Evolutionary conservation across 1,284 basidiomycete genomes (phyloP).

Genomic region (Tylopilus sp.): DNA sequence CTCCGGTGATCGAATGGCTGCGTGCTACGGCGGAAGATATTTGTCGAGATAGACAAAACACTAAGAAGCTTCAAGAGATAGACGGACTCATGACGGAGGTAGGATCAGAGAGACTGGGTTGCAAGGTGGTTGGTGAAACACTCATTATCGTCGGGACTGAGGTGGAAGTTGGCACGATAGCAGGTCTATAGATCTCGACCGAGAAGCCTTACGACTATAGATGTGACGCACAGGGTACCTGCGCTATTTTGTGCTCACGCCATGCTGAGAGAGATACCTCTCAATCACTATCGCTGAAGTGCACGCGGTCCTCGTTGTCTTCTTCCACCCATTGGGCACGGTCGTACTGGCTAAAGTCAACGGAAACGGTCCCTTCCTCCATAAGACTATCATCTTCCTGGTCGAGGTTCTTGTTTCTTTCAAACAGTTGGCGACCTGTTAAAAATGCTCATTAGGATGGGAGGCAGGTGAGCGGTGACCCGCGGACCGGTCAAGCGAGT

Average conservation of each 20-base stretch:
- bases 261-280: slow-evolving; percentile 2
- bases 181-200: slow-evolving; percentile 37
- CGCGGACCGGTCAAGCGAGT: slow-evolving; percentile 68
- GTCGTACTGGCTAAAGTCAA: slow-evolving; percentile 86
- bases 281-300: slow-evolving; percentile 82
- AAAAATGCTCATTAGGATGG: slow-evolving; percentile 7
- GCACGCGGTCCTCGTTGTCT: slow-evolving; percentile 59
- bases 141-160: slow-evolving; percentile 38
- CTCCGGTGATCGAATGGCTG: slow-evolving; percentile 76
- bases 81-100: slow-evolving; percentile 59
- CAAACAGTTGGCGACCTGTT: slow-evolving; percentile 85
- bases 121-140: slow-evolving; percentile 38
- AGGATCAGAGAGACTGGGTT: slow-evolving; percentile 39
- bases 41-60: slow-evolving; percentile 33
- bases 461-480: slow-evolving; percentile 4
- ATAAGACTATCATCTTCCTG: slow-evolving; percentile 67
- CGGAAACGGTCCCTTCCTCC: slow-evolving; percentile 81
- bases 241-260: slow-evolving; percentile 6
- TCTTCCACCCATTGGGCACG: slow-evolving; percentile 56
- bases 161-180: slow-evolving; percentile 38
- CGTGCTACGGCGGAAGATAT: slow-evolving; percentile 55
- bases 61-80: slow-evolving; percentile 40
- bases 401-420: slow-evolving; percentile 69
- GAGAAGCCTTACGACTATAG: slow-evolving; percentile 17
- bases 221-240: slow-evolving; percentile 13